These are phyloP conservation scores for Pythium aristosporum DNA, from an alignment of 352 stramenopile genomes.

Conservation along the genomic window DNA sequence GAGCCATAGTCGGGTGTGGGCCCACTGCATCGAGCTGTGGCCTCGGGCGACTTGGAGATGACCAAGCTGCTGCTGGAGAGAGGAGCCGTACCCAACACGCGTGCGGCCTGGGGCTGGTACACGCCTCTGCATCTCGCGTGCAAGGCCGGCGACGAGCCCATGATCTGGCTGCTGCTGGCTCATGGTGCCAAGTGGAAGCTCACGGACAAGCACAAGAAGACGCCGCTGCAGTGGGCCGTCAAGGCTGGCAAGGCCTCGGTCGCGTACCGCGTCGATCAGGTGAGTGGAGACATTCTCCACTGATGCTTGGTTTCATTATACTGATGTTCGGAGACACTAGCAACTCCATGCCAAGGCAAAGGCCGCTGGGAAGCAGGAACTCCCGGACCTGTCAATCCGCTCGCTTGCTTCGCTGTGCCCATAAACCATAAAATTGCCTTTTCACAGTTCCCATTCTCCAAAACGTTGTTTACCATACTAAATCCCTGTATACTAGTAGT, in stretches of 20 bases:
- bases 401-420: conserved; percentile 13
- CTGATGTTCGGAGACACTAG: conserved; percentile 10
- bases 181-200: conserved; percentile 57
- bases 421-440: not conserved
- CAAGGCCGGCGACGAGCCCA: conserved; percentile 55
- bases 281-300: conserved; percentile 2
- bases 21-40: conserved; percentile 64
- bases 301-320: not conserved
- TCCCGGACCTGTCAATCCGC: not conserved
- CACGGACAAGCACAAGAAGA: conserved; percentile 66
- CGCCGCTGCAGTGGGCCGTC: conserved; percentile 70
- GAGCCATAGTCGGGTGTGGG: conserved; percentile 54
- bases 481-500: too few species aligned
- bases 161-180: conserved; percentile 66
- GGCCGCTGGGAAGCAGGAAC: not conserved
- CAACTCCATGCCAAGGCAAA: conserved; percentile 56
- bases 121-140: conserved; percentile 74
- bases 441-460: not conserved
- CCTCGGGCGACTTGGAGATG: conserved; percentile 39
- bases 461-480: too few species aligned
- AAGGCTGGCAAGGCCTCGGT: conserved; percentile 65
- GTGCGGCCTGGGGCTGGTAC: conserved; percentile 80
- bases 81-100: conserved; percentile 52
- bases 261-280: conserved; percentile 74
- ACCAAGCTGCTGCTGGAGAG: conserved; percentile 44